Conservation (phyloP, 371 early-diverging fungal species). For the Batkoa obscura region DNA sequence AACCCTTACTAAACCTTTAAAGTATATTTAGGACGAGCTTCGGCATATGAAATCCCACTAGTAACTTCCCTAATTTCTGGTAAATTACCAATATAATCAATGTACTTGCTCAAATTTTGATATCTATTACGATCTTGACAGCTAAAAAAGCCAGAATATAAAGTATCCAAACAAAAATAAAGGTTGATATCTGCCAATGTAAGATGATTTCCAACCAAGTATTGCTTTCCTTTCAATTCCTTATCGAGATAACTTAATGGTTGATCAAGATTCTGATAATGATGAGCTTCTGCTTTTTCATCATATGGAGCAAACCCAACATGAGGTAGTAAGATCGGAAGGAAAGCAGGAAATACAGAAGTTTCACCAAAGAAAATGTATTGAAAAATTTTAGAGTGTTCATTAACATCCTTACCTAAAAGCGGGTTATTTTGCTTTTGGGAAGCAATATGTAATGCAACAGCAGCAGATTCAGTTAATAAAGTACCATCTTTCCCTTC, state of each 20-base stretch:
- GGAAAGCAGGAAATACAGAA: slow-evolving; percentile 12
- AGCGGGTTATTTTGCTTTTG: slow-evolving; percentile 33
- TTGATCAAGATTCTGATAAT: no score
- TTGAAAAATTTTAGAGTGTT: slow-evolving; percentile 59
- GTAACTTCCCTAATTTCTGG: no score
- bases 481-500: slow-evolving; percentile 44
- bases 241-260: slow-evolving; percentile 42
- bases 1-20: no score
- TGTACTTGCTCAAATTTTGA: not conserved
- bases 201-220: slow-evolving; percentile 75
- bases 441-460: slow-evolving; percentile 65
- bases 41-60: no score
- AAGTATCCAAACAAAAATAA: slow-evolving; percentile 28
- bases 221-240: slow-evolving; percentile 58
- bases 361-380: slow-evolving; percentile 57
- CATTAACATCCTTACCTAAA: slow-evolving; percentile 39
- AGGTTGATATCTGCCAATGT: slow-evolving; percentile 77
- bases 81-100: no score
- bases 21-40: no score
- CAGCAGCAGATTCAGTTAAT: slow-evolving; percentile 58
- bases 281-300: no score
- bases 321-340: not conserved
- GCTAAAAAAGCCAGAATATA: not conserved
- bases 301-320: no score
- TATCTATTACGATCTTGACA: not conserved